phyloP scores from a whole-genome alignment of 1,284 basidiomycete genomes.

The Trichosporon faecale region DNA sequence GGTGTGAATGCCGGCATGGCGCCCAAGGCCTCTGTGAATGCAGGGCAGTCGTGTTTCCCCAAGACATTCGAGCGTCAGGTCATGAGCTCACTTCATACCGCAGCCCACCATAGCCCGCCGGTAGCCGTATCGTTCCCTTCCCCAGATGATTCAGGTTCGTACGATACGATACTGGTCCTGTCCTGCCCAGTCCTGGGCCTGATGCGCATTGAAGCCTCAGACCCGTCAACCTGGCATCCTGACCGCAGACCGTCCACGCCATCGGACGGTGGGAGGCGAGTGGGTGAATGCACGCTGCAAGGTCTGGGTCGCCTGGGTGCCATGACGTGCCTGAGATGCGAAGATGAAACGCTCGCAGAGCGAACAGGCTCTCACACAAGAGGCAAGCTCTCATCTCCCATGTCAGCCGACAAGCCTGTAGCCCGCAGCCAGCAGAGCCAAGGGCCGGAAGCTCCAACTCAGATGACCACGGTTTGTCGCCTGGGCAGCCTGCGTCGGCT shows the following conservation, averaged over 20 bases:
- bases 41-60: not conserved
- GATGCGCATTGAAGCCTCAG: not conserved
- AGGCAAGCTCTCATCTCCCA: not conserved
- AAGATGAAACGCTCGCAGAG: not conserved
- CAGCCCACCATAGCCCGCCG: not conserved
- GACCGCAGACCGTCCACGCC: not conserved
- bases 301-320: not conserved
- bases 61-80: not conserved
- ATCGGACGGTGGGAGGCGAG: not conserved
- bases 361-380: not conserved
- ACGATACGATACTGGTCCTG: not conserved
- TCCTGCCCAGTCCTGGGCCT: not conserved
- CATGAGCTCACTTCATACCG: not conserved
- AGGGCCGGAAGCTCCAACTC: not conserved
- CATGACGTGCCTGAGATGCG: not conserved
- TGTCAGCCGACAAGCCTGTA: not conserved
- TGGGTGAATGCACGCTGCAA: not conserved
- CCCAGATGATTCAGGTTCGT: conserved; percentile 4
- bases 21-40: not conserved
- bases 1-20: conserved; percentile 5
- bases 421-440: not conserved
- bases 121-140: not conserved
- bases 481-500: conserved; percentile 3
- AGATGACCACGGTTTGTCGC: not conserved
- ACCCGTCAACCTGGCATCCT: not conserved